Base-by-base conservation (phyloP, 2,329 filamentous ascomycete species). In the Talaromyces sp. region DNA sequence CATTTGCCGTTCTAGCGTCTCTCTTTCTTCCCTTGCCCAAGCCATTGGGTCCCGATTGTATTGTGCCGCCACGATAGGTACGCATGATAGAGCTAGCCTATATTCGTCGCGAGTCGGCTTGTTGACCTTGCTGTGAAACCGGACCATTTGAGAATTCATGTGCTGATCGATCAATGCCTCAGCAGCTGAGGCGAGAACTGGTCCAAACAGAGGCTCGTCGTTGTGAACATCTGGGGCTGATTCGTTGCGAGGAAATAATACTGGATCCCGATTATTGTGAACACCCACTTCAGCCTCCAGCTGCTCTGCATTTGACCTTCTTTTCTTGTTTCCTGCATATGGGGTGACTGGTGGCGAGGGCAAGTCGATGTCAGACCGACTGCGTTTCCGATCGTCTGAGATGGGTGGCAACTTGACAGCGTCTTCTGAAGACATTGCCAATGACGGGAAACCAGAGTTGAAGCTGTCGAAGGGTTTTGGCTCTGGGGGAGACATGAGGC, bases 381-480 rank as follows among this genome's bases (percentile, higher is more conserved):
- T 77, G 66, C 74, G 75, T 67, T 77, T 80, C 69, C 76, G 76
- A 70, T 77, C 74, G 68, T 72, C 71, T 63, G 78, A 76, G 66
- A 81, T 79, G 39, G 78, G 78, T 63, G 79, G 74, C 13, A 81
- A 71, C 63, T 73, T 79, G 67, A 78, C 72, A 45, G 67, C 67
- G 63, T 75, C 71, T 64, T 72, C 70, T 45, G 72, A 71, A 43
- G 72, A 70, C 66, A 72, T 72, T 63, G 68, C 67, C 65, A 71
- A 73, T 27, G 74, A 71, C 39, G 73, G 72, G 57, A 71, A 70
- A 19, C 70, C 63, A 50, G 72, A 69, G 64, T 75, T 71, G 70
- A 81, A 81, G 58, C 74, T 84, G 63, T 84, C 84, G 3, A 84
- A 78, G 22, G 83, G 83, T 57, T 80, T 86, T n/a, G 74, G 67